phyloP scores from a whole-genome alignment of 805 yeast genomes.

The Yarrowia sp. region DNA sequence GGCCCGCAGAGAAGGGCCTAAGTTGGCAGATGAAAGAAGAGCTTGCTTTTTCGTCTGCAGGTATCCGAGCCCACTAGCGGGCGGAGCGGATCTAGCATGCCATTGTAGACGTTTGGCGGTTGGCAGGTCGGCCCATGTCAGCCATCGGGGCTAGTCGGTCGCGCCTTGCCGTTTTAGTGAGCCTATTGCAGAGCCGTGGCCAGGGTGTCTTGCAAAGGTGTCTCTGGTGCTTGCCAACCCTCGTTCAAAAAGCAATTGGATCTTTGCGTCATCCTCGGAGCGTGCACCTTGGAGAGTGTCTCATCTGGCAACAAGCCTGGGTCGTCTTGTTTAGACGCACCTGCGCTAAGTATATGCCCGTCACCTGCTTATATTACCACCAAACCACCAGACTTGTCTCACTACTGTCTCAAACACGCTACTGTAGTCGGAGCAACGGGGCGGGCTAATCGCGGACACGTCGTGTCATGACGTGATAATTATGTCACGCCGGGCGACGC shows the following conservation, averaged over 20 bases:
- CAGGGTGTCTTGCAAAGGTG: too few species aligned
- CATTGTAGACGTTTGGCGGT: too few species aligned
- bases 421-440: conserved; percentile 4
- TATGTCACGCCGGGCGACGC: conserved; percentile 14
- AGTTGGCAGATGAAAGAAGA: background rate
- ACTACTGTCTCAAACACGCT: conserved; percentile 13
- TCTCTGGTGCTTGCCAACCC: too few species aligned
- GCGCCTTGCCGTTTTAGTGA: too few species aligned
- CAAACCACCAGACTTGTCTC: conserved; percentile 3
- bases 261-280: too few species aligned
- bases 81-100: background rate
- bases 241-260: too few species aligned
- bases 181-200: too few species aligned
- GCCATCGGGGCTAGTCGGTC: too few species aligned
- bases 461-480: background rate
- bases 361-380: conserved; percentile 1
- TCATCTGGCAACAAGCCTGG: too few species aligned
- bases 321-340: background rate
- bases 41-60: conserved; percentile 17
- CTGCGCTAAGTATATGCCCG: conserved; percentile 22
- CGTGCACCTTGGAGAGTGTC: background rate
- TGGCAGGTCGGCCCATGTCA: too few species aligned
- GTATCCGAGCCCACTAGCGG: conserved; percentile 7
- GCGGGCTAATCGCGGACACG: conserved; percentile 7
- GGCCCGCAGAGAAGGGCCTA: background rate